These are phyloP conservation scores for Pseudomonodictys pantanalensis DNA, from an alignment of 495 filamentous ascomycete genomes.

Conservation along the genomic window DNA sequence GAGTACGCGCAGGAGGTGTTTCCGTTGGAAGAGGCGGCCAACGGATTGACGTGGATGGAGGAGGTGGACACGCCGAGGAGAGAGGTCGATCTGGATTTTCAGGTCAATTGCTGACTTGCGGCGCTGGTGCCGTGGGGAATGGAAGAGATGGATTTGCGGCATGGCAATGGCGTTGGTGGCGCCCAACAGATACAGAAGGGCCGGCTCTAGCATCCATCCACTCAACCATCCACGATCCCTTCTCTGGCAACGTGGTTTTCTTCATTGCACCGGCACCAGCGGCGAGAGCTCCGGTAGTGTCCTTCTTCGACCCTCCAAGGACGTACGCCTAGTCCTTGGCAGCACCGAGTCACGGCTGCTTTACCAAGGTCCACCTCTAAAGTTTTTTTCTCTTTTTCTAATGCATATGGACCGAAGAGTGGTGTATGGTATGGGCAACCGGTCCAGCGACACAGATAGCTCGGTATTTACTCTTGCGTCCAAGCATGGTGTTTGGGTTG, in stretches of 20 bases:
- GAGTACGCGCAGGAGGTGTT: slow-evolving; percentile 97
- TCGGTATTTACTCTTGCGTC: slow-evolving; percentile 7
- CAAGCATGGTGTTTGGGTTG: slow-evolving; percentile 25
- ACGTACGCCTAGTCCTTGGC: too few species aligned
- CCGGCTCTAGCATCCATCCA: slow-evolving; percentile 10
- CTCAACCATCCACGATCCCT: neutral
- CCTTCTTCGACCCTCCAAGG: too few species aligned
- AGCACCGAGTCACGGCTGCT: too few species aligned
- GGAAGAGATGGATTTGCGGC: slow-evolving; percentile 7
- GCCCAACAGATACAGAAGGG: slow-evolving; percentile 12
- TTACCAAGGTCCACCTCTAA: too few species aligned
- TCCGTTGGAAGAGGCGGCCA: slow-evolving; percentile 87
- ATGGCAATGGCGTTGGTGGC: slow-evolving; percentile 19
- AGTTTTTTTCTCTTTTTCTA: too few species aligned
- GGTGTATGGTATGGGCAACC: neutral
- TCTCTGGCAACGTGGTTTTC: slow-evolving; percentile 6
- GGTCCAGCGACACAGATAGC: neutral
- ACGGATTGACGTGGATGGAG: slow-evolving; percentile 90
- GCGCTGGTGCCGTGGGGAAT: slow-evolving; percentile 3
- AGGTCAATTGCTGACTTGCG: slow-evolving; percentile 28
- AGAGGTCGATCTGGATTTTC: slow-evolving; percentile 30
- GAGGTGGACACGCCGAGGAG: slow-evolving; percentile 42
- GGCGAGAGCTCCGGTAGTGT: too few species aligned
- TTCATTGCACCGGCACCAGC: slow-evolving; percentile 10
- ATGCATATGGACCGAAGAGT: neutral